phyloP scores from a whole-genome alignment of 129 eudicot species.

The Solidago caesia region DNA sequence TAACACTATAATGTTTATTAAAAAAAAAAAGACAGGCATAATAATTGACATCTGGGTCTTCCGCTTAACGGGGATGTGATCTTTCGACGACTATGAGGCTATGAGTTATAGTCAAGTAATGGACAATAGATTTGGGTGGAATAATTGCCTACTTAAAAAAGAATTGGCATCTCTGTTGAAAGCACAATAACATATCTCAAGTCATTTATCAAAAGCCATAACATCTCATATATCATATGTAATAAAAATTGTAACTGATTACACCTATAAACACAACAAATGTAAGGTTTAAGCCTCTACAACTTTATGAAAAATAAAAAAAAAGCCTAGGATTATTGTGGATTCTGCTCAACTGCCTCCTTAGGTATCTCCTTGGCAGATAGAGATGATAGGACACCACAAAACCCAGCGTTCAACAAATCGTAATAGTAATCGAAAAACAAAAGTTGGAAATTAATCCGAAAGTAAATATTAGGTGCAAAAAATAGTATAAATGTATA shows the following conservation, averaged over 20 bases:
- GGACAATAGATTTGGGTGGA: too few species aligned
- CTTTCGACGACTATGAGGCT: too few species aligned
- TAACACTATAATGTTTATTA: too few species aligned
- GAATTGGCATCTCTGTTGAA: too few species aligned
- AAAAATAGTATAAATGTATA: background rate
- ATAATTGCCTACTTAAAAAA: too few species aligned
- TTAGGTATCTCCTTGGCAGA: too few species aligned
- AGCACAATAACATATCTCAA: too few species aligned
- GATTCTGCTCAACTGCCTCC: background rate
- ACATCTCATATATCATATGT: background rate
- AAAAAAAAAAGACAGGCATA: too few species aligned
- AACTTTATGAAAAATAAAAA: background rate
- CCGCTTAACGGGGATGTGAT: too few species aligned
- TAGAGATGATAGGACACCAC: too few species aligned
- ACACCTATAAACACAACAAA: background rate
- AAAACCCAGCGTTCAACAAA: background rate
- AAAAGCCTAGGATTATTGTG: slow-evolving; percentile 1
- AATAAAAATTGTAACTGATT: background rate
- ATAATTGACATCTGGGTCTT: too few species aligned
- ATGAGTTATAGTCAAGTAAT: too few species aligned
- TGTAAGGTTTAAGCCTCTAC: background rate
- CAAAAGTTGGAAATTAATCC: background rate
- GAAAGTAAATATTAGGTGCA: background rate
- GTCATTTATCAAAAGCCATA: background rate
- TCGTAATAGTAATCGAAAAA: background rate